Percentiles rank a stretch among this genome's conserved stretches.
Evolutionary conservation across 1,139 yeast species (phyloP).

Genomic region (Kodamaea derodonti): DNA sequence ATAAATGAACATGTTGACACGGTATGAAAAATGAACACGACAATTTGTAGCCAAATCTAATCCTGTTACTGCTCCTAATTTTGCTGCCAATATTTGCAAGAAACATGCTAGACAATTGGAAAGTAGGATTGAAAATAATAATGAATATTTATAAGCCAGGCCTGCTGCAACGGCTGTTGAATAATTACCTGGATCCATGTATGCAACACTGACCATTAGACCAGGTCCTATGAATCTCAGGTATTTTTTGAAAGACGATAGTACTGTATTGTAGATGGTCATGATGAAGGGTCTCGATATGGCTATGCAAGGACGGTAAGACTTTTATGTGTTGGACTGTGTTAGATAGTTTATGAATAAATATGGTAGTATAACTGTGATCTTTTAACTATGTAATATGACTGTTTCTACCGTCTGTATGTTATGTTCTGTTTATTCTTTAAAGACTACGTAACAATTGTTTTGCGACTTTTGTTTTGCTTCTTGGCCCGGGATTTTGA

Average conservation of each 20-base stretch:
- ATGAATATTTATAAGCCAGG: constrained; percentile 77
- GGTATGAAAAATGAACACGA: constrained; percentile 63
- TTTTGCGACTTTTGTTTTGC: too few species aligned
- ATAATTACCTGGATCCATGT: constrained; percentile 97
- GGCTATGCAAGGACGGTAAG: too few species aligned
- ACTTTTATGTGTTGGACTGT: too few species aligned
- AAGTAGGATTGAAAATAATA: constrained; percentile 73
- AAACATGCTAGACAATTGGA: constrained; percentile 87
- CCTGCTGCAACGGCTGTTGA: constrained; percentile 95
- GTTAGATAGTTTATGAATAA: too few species aligned
- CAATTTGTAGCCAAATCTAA: constrained; percentile 80
- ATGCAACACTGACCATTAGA: constrained; percentile 90
- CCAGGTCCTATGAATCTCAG: constrained; percentile 84
- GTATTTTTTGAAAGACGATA: constrained; percentile 42
- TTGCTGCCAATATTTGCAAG: constrained; percentile 78
- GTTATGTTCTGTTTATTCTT: too few species aligned
- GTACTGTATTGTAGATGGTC: constrained; percentile 1
- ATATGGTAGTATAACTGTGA: too few species aligned
- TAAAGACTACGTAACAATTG: too few species aligned
- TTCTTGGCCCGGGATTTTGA: too few species aligned
- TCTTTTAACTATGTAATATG: too few species aligned
- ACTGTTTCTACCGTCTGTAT: too few species aligned
- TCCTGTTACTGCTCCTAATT: constrained; percentile 83
- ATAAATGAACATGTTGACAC: constrained; percentile 56
- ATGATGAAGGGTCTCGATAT: too few species aligned